Evolutionary conservation across 2,329 filamentous ascomycete species (phyloP).

Genomic region (Aspergillus ruber): DNA sequence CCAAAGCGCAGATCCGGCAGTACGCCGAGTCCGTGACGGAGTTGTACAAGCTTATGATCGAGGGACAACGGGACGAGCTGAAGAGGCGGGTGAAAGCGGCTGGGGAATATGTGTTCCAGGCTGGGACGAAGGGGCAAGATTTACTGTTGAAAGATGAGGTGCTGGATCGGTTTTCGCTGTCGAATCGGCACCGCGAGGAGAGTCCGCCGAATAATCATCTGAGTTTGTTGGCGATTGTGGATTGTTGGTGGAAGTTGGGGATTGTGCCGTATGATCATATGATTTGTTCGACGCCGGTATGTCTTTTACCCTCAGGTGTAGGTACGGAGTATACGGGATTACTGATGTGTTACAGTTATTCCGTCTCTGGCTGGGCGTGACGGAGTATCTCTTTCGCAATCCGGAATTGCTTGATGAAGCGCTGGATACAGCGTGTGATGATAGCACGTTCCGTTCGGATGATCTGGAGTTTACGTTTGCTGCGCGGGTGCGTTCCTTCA

Average conservation of each 20-base stretch:
- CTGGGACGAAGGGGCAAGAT: constrained; percentile 48
- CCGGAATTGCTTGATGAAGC: constrained; percentile 73
- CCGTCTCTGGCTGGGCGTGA: constrained; percentile 93
- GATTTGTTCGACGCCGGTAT: constrained; percentile 90
- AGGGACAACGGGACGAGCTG: constrained; percentile 70
- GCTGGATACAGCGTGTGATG: constrained; percentile 76
- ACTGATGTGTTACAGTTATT: constrained; percentile 55
- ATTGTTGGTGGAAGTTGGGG: constrained; percentile 90
- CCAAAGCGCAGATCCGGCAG: constrained; percentile 85
- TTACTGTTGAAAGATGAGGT: constrained; percentile 72
- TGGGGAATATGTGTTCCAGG: constrained; percentile 62
- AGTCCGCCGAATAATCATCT: constrained; percentile 84
- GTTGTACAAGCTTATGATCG: constrained; percentile 94
- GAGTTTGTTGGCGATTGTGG: constrained; percentile 89
- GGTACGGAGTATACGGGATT: too few species aligned
- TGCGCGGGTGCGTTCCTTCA: constrained; percentile 60
- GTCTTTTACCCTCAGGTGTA: constrained; percentile 19
- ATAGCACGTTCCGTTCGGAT: constrained; percentile 87
- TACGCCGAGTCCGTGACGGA: constrained; percentile 90
- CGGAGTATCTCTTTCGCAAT: constrained; percentile 89
- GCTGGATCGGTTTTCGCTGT: constrained; percentile 81
- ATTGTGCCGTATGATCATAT: constrained; percentile 99
- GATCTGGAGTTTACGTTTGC: constrained; percentile 98
- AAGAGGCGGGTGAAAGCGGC: constrained; percentile 70
- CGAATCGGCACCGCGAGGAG: constrained; percentile 58